These are phyloP conservation scores for Uronychia binucleata DNA, from an alignment of 73 alveolate species.

Conservation along the genomic window DNA sequence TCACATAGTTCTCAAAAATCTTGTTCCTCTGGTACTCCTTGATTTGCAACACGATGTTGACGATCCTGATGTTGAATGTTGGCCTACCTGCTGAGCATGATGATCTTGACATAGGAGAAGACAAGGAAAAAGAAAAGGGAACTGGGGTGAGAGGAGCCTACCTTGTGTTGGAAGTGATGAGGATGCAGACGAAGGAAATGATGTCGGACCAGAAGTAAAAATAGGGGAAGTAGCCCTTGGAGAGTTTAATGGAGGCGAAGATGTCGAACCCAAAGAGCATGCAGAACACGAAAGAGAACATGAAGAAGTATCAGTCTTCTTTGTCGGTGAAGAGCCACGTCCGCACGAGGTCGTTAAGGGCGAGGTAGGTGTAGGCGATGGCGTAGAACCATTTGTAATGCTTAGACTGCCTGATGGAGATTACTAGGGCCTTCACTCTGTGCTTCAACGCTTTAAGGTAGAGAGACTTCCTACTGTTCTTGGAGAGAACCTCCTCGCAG, in stretches of 20 bases:
- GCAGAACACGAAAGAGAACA: not conserved
- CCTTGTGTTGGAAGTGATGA: slow-evolving; percentile 1
- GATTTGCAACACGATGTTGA: not conserved
- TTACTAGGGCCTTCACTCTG: not conserved
- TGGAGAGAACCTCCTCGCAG: no score
- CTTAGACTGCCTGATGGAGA: not conserved
- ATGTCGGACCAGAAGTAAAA: slow-evolving; percentile 10
- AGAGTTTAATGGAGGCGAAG: not conserved
- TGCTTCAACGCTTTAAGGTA: not conserved
- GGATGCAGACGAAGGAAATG: not conserved
- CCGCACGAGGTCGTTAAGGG: not conserved
- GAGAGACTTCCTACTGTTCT: not conserved
- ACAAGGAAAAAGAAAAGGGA: not conserved
- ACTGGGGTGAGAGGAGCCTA: not conserved
- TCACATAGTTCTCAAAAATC: not conserved
- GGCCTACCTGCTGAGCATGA: slow-evolving; percentile 4
- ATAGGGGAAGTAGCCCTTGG: slow-evolving; percentile 4
- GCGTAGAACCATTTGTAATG: not conserved
- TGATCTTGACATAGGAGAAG: slow-evolving; percentile 3
- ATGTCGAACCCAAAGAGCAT: slow-evolving; percentile 7
- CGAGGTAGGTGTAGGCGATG: not conserved
- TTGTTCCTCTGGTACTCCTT: slow-evolving; percentile 2
- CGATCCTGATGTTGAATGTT: not conserved
- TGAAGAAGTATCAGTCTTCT: not conserved
- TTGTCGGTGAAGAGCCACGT: not conserved